These are phyloP conservation scores for Zygosaccharomyces siamensis DNA, from an alignment of 805 yeast species.

Conservation along the genomic window DNA sequence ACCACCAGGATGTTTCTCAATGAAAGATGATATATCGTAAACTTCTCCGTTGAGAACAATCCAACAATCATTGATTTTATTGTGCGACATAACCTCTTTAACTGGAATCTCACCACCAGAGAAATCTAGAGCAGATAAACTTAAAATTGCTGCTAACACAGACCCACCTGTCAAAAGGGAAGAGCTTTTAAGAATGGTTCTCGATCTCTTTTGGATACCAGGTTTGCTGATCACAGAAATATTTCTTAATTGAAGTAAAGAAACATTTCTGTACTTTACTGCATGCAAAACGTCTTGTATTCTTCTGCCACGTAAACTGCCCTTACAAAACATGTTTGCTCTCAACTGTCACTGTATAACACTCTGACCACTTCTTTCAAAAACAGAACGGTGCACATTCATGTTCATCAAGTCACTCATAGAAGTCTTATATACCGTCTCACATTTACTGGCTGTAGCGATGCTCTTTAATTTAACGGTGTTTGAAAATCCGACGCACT, in stretches of 20 bases:
- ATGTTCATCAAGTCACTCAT: neutral
- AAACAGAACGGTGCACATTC: no score
- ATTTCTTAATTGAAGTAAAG: neutral
- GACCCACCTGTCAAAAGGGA: constrained; percentile 14
- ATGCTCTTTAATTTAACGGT: neutral
- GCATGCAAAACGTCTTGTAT: neutral
- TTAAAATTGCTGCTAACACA: constrained; percentile 10
- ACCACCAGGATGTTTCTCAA: constrained; percentile 87
- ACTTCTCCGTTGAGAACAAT: constrained; percentile 70
- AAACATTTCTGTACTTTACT: neutral
- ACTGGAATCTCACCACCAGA: constrained; percentile 13
- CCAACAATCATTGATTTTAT: constrained; percentile 66
- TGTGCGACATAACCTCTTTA: constrained; percentile 46
- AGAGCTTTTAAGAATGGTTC: neutral
- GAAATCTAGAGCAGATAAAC: constrained; percentile 8
- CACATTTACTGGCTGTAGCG: neutral
- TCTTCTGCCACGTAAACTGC: neutral
- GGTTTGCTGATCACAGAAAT: neutral
- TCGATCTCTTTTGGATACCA: neutral
- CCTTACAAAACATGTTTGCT: neutral
- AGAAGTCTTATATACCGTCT: neutral
- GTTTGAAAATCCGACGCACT: neutral
- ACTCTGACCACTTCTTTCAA: neutral
- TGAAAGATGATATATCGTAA: constrained; percentile 74
- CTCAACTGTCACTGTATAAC: neutral